Conservation (phyloP, 2,329 filamentous ascomycete species). For the Ceratocystis colombiana region DNA sequence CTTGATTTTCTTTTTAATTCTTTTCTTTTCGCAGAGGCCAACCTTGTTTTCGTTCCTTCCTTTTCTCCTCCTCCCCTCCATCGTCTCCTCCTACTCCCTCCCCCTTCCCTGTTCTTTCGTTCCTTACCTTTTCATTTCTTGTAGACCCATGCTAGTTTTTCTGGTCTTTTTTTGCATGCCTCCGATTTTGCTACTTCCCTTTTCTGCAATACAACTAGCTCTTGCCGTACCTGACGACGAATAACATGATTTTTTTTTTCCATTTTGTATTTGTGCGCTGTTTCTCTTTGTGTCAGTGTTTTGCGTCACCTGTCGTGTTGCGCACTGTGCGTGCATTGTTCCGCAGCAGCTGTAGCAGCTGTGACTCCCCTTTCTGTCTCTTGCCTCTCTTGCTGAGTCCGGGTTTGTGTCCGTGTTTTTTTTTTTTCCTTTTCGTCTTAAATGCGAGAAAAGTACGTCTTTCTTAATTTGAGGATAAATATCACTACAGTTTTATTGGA, state of each 20-base stretch:
- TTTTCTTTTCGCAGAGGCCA: not conserved
- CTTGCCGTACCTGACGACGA: too few relatives aligned
- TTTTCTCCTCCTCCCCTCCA: not conserved
- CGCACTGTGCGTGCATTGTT: not conserved
- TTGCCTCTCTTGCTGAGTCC: not conserved
- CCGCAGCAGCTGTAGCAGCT: not conserved
- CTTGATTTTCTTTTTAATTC: not conserved
- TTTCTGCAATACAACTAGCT: too few relatives aligned
- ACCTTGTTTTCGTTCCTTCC: conserved; percentile 8
- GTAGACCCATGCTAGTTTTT: not conserved
- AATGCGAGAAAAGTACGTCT: not conserved
- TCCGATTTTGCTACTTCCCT: too few relatives aligned
- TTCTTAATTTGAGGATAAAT: not conserved
- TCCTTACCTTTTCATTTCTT: conserved; percentile 6
- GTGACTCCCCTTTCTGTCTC: not conserved
- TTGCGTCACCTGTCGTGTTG: not conserved
- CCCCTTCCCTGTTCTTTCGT: conserved; percentile 6
- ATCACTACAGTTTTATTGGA: not conserved
- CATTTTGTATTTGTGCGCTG: not conserved
- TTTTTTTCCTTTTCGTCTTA: not conserved
- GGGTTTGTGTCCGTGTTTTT: not conserved
- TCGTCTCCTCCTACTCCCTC: not conserved
- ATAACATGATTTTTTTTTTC: not conserved
- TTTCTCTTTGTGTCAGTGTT: conserved; percentile 1
- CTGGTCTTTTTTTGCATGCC: not conserved